Evolutionary conservation across 371 early-diverging fungal species (phyloP), one percentile per base, ranked within the genome.

Genomic region (Apophysomyces variabilis): DNA sequence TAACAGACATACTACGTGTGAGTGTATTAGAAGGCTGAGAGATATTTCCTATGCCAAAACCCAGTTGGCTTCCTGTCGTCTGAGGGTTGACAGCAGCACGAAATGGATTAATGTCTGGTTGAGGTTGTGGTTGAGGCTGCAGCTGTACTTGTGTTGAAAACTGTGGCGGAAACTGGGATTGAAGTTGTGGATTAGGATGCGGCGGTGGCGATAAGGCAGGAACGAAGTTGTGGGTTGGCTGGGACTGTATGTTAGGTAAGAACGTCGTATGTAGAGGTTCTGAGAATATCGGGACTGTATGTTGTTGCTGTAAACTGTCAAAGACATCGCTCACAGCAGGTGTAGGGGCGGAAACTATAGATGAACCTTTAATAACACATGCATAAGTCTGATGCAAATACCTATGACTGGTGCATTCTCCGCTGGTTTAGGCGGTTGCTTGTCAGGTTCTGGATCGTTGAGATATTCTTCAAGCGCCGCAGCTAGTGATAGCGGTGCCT

Each of bases 391-490:
- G 32, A 26, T 26, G 32, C 32, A 26, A 26, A 69, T 7, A 74
- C 71, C 67, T 75, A 38, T 46, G 14, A 38, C 46, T 36, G 69
- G 46, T 37, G 60, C 11, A 1, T 18, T 13, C 59, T 64, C 32
- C 32, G 38, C 54, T 39, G 60, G 9, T n/a, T 43, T 35, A 63
- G 45, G 16, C 44, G 58, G 46, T 36, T 66, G 66, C 54, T 36
- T 54, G 62, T 91, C 90, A 78, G 86, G 88, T 67, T 89, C 86
- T 1, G 90, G 89, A 58, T 88, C 86, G 56, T 88, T 83, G 41
- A 96, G 61, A 74, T 96, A 96, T 36, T 94, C 95, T 77, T 97
- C 95, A 36, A 97, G 76, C 0, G 94, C 90, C 58, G 86, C 79
- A 18, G 91, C 95, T 54, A 97, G 77, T 4, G 95, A 95, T 45